Evolutionary conservation across 2,329 filamentous ascomycete genomes (phyloP).

Genomic region (Orbilia brochopaga): DNA sequence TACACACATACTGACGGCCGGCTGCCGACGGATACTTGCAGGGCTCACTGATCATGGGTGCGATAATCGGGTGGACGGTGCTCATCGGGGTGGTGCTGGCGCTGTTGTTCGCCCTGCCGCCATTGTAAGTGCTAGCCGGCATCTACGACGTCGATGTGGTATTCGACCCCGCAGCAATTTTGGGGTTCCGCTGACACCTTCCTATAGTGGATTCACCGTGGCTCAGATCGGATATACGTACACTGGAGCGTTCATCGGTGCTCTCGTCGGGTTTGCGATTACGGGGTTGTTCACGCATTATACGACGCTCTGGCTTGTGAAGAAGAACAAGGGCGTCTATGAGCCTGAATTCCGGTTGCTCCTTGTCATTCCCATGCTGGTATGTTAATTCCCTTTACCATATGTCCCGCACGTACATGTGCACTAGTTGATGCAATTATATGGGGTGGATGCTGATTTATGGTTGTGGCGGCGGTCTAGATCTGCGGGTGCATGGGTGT

Average conservation of each 20-base stretch:
- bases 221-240: constrained; percentile 86
- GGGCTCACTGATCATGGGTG: constrained; percentile 62
- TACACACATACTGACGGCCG: constrained; percentile 41
- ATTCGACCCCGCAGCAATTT: too few relatives aligned
- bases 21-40: constrained; percentile 55
- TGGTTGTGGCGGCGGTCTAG: constrained; percentile 13
- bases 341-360: constrained; percentile 86
- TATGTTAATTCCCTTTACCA: too few relatives aligned
- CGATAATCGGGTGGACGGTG: constrained; percentile 93
- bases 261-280: constrained; percentile 76
- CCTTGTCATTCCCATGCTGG: constrained; percentile 79
- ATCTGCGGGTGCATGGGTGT: constrained; percentile 47
- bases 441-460: constrained; percentile 14
- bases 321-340: constrained; percentile 78
- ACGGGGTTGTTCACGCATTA: constrained; percentile 76
- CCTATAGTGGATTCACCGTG: constrained; percentile 84
- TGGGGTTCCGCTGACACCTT: constrained; percentile 57
- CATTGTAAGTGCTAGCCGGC: constrained; percentile 24
- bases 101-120: constrained; percentile 47
- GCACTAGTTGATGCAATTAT: too few relatives aligned
- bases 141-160: too few relatives aligned
- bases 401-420: too few relatives aligned
- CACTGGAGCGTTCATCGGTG: constrained; percentile 82
- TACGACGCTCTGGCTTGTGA: constrained; percentile 72
- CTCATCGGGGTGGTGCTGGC: constrained; percentile 84